phyloP scores from a whole-genome alignment of 1,284 basidiomycete species.

The Neolentinus lepideus region DNA sequence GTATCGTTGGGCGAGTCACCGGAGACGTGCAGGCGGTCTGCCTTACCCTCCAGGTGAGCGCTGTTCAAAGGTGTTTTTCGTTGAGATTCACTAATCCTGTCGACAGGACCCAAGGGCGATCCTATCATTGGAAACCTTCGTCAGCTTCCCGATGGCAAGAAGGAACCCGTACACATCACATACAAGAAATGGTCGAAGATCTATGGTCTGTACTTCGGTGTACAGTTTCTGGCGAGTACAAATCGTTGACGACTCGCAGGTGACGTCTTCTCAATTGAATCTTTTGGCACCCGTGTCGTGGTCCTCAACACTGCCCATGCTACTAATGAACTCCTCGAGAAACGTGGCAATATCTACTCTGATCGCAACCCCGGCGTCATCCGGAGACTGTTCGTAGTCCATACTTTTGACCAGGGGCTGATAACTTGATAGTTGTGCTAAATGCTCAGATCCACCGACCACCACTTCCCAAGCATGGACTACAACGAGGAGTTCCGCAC shows the following conservation, averaged over 20 bases:
- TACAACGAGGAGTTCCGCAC: conserved; percentile 2
- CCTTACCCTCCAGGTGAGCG: conserved; percentile 1
- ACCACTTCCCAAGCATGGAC: not conserved
- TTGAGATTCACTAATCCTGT: not conserved
- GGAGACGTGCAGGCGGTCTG: not conserved
- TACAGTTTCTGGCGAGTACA: not conserved
- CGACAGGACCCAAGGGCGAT: not conserved
- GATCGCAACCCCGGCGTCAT: conserved; percentile 35
- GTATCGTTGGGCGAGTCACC: not conserved
- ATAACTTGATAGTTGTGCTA: not conserved
- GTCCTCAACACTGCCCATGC: conserved; percentile 57
- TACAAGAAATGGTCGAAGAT: not conserved
- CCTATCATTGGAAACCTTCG: conserved; percentile 1
- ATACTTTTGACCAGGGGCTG: not conserved
- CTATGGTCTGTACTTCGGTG: not conserved
- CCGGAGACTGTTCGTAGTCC: not conserved
- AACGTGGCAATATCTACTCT: conserved; percentile 60
- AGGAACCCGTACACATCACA: not conserved
- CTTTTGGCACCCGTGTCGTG: conserved; percentile 57
- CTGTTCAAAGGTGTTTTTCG: not conserved
- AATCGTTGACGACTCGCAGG: conserved; percentile 28
- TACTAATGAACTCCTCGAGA: conserved; percentile 57
- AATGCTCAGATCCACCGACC: not conserved
- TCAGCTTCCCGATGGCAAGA: not conserved
- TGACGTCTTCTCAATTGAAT: conserved; percentile 56